Base-by-base conservation (phyloP, 768 basidiomycete genomes). In the Fistulinella prunicolor region DNA sequence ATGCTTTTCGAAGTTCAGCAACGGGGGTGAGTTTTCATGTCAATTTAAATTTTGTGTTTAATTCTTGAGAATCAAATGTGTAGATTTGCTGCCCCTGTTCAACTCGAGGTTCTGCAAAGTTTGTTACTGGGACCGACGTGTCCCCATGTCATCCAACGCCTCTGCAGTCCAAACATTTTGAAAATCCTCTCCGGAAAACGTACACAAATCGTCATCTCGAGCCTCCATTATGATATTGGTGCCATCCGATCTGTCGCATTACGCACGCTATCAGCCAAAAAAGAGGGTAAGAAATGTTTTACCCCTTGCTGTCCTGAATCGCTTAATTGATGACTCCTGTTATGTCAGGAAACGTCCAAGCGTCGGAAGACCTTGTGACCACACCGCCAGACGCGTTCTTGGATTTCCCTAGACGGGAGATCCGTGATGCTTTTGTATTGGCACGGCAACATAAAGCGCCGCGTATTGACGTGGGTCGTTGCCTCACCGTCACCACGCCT, bases 101-200 rank as follows among this genome's bases (percentile, higher is more conserved):
- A 82, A 57, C 68, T 86, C 9, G 83, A 85, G 42, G 78, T 86
- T 46, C 67, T 91, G 6, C 84, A 85, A 57, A 80, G 72, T 2
- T 67, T 91, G 22, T 57, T 89, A n/a, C 64, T 81, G 24, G 85
- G 86, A 0, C 61, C 79, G 6, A 74, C 76, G 1, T 86, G 85
- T 57, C 88, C 88, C 1, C 77, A 71, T 19, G 74, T 83, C 6
- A 81, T 90, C n/a, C 66, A 82, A 9, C 72, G 76, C 17, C 73
- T 90, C 7, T 85, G 83, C 50, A 80, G 82, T 40, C 72, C 78
- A 3, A 72, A 68, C 38, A 73, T 87, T 22, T 60, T 82, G n/a
- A 70, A 71, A 41, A 63, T 57, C 42, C 74, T 69, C 38, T 79
- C 62, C 41, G 71, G 53, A 62, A 76, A 58, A 61, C 68, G 60